Evolutionary conservation across 2,329 filamentous ascomycete genomes (phyloP), one percentile per base, ranked within the genome.

Genomic region (Colletotrichum viniferum): DNA sequence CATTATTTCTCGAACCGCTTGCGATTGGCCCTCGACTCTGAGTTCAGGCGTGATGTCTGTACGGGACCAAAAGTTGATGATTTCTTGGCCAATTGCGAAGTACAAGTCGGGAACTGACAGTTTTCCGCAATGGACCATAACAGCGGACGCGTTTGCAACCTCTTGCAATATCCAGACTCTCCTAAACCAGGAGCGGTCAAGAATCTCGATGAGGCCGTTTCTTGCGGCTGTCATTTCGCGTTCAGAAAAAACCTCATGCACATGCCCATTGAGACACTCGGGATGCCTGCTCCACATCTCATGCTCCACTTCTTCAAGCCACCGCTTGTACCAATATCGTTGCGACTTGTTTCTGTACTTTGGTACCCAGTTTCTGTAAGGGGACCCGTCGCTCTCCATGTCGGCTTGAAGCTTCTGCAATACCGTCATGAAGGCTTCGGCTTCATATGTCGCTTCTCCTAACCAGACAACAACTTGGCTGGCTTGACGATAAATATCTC

Each of bases 121-220:
- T 1, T 5, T 10, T 3, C 58, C 64, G 12, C 73, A 76, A 24
- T 26, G 58, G 4, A 76, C 5, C 3, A 26, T 4, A 6, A 60
- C 52, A 2, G 24, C 9, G 5, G 21, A 43, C 1, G 69, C 64
- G 8, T 56, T 69, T 4, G 56, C 64, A 1, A 71, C 65, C 14
- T 76, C 74, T 21, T 74, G 74, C 3, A 76, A 14, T 7, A 76
- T 58, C 70, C 74, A 76, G 5, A 67, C 43, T 7, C 74, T 56
- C 3, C 10, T 38, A 24, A 69, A 76, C 74, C 70, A 73, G 1
- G 5, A 0, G 5, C 43, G 32, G 4, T 7, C 7, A 4, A 76
- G 38, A 1, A 73, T 3, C 1, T 5, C 26, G 10, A 5, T 3
- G 7, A 75, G 30, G 13, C 68, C 73, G 4, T 34, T 7, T 7